Evolutionary conservation across 75 land plant species (phyloP).

Genomic region (Chamaecyparis obtusa): DNA sequence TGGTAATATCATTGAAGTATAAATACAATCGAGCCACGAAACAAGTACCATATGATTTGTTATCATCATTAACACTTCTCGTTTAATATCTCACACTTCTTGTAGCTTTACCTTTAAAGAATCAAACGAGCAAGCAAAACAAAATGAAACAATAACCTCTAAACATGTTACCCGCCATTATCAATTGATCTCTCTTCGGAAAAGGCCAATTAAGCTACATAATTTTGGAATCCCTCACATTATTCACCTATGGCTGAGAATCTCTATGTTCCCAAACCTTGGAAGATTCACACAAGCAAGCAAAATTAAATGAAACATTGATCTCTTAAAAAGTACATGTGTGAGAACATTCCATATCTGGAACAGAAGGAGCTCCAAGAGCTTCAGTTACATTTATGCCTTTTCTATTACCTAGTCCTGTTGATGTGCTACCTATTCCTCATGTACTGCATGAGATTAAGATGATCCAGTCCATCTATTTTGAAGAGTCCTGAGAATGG

Average conservation of each 20-base stretch:
- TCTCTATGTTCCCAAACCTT: not conserved
- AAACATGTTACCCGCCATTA: not conserved
- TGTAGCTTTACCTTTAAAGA: not conserved
- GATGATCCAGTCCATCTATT: constrained; percentile 5
- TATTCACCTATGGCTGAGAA: constrained; percentile 1
- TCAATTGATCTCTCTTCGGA: not conserved
- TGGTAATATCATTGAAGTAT: not conserved
- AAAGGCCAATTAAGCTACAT: not conserved
- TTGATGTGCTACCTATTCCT: not conserved
- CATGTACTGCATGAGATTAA: not conserved
- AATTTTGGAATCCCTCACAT: not conserved
- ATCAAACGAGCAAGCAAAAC: not conserved
- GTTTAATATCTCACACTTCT: not conserved
- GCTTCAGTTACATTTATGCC: not conserved
- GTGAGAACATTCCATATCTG: not conserved
- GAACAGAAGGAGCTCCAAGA: not conserved
- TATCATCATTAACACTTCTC: not conserved
- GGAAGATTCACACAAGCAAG: constrained; percentile 3
- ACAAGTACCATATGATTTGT: not conserved
- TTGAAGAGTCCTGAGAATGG: constrained; percentile 20
- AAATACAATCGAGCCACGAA: not conserved
- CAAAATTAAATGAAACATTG: not conserved
- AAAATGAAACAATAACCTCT: not conserved
- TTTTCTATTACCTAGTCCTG: not conserved
- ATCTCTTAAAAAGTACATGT: not conserved